These are phyloP conservation scores for Eremothecium gossypii DNA, from an alignment of 1,139 yeast species.

Conservation along the genomic window DNA sequence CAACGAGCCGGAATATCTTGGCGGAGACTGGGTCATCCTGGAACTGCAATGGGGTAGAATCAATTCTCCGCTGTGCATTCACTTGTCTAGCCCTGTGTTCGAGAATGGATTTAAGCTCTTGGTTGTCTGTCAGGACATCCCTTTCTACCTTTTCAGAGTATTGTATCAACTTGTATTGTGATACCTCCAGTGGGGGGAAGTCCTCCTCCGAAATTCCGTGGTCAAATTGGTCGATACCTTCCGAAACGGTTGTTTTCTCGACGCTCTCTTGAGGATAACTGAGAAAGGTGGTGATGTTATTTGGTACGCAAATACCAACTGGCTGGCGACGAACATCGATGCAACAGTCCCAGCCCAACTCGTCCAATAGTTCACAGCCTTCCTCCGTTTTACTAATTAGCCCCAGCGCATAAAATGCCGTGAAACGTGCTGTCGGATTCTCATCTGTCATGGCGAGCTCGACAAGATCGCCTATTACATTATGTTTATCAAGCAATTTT, in stretches of 20 bases:
- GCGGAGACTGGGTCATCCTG: conserved; percentile 36
- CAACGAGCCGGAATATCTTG: conserved; percentile 45
- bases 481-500: conserved; percentile 53
- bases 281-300: conserved; percentile 20
- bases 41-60: not conserved
- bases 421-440: conserved; percentile 59
- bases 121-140: conserved; percentile 1
- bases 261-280: not conserved
- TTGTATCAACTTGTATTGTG: not conserved
- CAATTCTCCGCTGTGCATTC: not conserved
- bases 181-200: conserved; percentile 1
- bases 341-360: conserved; percentile 63
- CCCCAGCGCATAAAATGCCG: conserved; percentile 73
- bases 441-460: conserved; percentile 44
- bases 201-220: not conserved
- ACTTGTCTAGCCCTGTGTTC: conserved; percentile 6
- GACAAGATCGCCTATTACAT: conserved; percentile 47
- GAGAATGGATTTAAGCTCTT: conserved; percentile 6
- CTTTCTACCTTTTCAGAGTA: conserved; percentile 1
- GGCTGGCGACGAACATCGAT: conserved; percentile 45
- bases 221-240: not conserved
- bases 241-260: not conserved
- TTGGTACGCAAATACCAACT: conserved; percentile 50
- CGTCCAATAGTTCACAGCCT: conserved; percentile 83
- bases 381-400: conserved; percentile 62